These are phyloP conservation scores for Musa schizocarpa DNA, from an alignment of 176 grass and related monocot genomes.

Conservation along the genomic window DNA sequence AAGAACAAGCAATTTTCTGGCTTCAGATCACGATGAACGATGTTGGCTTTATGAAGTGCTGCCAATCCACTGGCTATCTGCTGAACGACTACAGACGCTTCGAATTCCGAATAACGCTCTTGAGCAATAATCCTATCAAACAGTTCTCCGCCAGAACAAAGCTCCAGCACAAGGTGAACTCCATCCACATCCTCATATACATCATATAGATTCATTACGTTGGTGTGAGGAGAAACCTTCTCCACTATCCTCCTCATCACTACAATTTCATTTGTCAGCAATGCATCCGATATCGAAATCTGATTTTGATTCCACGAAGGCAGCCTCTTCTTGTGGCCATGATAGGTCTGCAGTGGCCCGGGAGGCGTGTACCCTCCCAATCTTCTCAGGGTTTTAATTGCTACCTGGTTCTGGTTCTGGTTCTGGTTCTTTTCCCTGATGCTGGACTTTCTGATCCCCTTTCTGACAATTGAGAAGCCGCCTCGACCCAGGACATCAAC, in stretches of 20 bases:
- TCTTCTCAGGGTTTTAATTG: conserved; percentile 55
- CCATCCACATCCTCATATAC: conserved; percentile 45
- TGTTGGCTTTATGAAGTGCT: conserved; percentile 50
- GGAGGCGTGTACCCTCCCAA: conserved; percentile 26
- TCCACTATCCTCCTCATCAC: conserved; percentile 74
- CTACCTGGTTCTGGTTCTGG: conserved; percentile 30
- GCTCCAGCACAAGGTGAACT: conserved; percentile 54
- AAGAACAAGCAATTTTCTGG: conserved; percentile 62
- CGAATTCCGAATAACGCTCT: conserved; percentile 40
- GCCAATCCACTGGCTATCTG: conserved; percentile 52
- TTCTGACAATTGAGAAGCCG: conserved; percentile 58
- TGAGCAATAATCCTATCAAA: conserved; percentile 49
- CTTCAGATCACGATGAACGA: conserved; percentile 57
- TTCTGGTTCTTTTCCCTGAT: conserved; percentile 23
- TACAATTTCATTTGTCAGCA: conserved; percentile 58
- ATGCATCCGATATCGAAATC: conserved; percentile 48
- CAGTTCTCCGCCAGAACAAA: conserved; percentile 50
- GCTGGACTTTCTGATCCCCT: conserved; percentile 42
- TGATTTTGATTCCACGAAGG: conserved; percentile 55
- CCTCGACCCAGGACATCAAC: conserved; percentile 47
- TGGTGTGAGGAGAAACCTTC: conserved; percentile 44
- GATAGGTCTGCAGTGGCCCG: conserved; percentile 13
- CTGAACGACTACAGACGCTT: conserved; percentile 31
- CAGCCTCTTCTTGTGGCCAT: conserved; percentile 24
- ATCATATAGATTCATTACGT: conserved; percentile 51